Percentiles rank a stretch among this genome's conserved stretches.
Evolutionary conservation across 495 filamentous ascomycete genomes (phyloP).

Genomic region (Talaromyces thailandensis): DNA sequence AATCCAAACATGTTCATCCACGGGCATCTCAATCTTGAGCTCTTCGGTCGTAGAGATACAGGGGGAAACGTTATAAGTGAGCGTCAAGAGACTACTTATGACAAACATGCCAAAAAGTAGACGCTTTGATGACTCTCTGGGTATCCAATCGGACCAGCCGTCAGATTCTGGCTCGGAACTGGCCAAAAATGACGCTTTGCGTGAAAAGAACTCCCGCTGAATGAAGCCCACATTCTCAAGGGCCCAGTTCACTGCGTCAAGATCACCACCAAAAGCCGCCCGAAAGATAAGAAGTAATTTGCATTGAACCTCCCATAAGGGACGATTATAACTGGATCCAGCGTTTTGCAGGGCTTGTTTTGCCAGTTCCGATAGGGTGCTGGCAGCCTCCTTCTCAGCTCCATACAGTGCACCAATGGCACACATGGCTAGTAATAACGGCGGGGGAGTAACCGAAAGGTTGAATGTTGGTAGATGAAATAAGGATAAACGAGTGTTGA

Average conservation of each 20-base stretch:
- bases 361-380: not conserved
- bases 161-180: not conserved
- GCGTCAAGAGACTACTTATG: constrained; percentile 7
- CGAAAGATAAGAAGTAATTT: constrained; percentile 2
- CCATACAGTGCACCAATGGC: constrained; percentile 2
- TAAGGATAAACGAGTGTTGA: constrained; percentile 4
- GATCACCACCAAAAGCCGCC: constrained; percentile 7
- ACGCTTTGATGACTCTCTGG: constrained; percentile 6
- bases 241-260: not conserved
- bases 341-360: constrained; percentile 5
- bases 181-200: constrained; percentile 1
- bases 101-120: constrained; percentile 9
- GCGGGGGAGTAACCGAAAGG: not conserved
- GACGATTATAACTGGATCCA: not conserved
- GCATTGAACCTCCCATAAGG: constrained; percentile 8
- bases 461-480: constrained; percentile 4
- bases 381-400: not conserved
- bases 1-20: constrained; percentile 1
- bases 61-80: constrained; percentile 6
- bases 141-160: constrained; percentile 3
- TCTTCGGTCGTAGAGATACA: constrained; percentile 6
- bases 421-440: constrained; percentile 4
- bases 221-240: constrained; percentile 7
- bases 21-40: constrained; percentile 6
- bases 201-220: constrained; percentile 1